Evolutionary conservation across 1,284 basidiomycete genomes (phyloP), one percentile per base, ranked within the genome.

Genomic region (Abortiporus biennis): DNA sequence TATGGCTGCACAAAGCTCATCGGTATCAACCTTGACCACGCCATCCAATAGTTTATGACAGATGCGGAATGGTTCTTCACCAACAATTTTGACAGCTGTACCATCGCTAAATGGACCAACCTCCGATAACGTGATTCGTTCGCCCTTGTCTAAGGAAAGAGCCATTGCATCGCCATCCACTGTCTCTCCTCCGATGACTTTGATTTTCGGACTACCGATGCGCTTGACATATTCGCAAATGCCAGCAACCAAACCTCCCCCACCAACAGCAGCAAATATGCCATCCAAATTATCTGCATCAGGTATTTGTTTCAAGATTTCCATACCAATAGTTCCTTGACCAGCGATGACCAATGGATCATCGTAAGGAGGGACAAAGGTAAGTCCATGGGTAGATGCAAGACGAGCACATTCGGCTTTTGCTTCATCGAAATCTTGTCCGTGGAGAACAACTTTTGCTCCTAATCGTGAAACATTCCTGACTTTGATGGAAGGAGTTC

Each of bases 31-130:
- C 51, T 87, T 76, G 32, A 94, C 80, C 24, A 99, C 69, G 6
- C 79, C 85, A 55, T 98, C 92, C n/a, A 97, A 64, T 16, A 91
- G 69, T 40, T 86, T 71, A 57, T 86, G 72, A 65, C 94, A 98
- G 48, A 99, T 78, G 47, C 96, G 77, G 69, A 97, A 97, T 2
- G 91, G 85, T 60, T 99, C 96, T 61, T 86, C 88, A 8, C 96
- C 96, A 1, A 99, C 93, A 36, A 95, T 78, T 58, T 90, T 85
- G n/a, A 99, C 96, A 1, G 96, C 96, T 1, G 96, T 99, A n/a
- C 96, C 96, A 61, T 99, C 96, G 46, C 87, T 88, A 62, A 99
- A 99, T 1, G 94, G 87, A 4, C 96, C 96, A 1, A 97, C 94
- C 59, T 99, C 96, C 21, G 75, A 65, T 44, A 99, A 68, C 8